Evolutionary conservation across 2,329 filamentous ascomycete genomes (phyloP).

Genomic region (Botrytis fabae): DNA sequence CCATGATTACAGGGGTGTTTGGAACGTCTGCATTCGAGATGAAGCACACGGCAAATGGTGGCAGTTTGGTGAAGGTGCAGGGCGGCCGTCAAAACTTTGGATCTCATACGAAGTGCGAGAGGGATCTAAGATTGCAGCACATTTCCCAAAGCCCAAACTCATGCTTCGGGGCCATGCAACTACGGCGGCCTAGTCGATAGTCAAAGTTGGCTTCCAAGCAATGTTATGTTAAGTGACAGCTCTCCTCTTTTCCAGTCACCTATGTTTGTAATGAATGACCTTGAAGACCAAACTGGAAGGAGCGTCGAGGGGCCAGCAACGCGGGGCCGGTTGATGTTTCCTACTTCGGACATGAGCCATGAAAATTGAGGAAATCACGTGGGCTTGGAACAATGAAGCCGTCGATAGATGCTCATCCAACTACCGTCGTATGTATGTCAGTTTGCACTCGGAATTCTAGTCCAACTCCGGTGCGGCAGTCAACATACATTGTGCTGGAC

Average conservation of each 20-base stretch:
- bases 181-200: background rate
- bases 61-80: background rate
- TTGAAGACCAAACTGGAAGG: background rate
- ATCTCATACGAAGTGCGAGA: background rate
- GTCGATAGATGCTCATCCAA: background rate
- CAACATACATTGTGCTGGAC: too few species aligned
- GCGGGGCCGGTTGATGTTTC: background rate
- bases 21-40: background rate
- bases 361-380: background rate
- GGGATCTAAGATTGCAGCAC: background rate
- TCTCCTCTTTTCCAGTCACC: background rate
- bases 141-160: background rate
- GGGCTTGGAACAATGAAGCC: background rate
- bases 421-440: background rate
- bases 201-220: background rate
- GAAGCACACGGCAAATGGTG: background rate
- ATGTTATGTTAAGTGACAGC: background rate
- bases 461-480: background rate
- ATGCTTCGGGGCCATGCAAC: background rate
- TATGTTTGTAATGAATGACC: background rate
- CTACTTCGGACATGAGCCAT: background rate
- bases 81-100: background rate
- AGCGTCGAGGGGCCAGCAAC: too few species aligned
- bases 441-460: background rate
- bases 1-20: background rate